phyloP scores from a whole-genome alignment of 495 filamentous ascomycete species.

The Echria macrotheca region DNA sequence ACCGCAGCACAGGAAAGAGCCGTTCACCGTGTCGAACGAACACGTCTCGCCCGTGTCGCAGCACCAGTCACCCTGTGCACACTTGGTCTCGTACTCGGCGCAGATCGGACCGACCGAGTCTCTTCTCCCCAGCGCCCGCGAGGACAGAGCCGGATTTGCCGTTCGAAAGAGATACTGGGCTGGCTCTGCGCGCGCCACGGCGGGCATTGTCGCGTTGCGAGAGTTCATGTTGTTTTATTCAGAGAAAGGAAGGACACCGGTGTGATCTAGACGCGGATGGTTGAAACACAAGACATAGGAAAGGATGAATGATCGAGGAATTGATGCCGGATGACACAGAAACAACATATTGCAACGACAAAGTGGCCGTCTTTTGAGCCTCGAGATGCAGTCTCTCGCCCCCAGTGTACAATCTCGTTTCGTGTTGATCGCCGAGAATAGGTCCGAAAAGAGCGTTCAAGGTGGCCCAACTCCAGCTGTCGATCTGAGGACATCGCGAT shows the following conservation, averaged over 20 bases:
- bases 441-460: background rate
- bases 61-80: conserved; percentile 9
- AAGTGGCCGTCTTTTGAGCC: background rate
- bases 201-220: background rate
- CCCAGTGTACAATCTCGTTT: conserved; percentile 1
- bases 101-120: conserved; percentile 5
- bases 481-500: background rate
- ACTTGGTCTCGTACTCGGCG: conserved; percentile 5
- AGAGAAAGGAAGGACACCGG: background rate
- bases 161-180: conserved; percentile 1
- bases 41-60: conserved; percentile 6
- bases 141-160: background rate
- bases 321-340: background rate
- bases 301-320: background rate
- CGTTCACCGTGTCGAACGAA: conserved; percentile 3
- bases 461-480: background rate
- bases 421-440: background rate
- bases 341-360: background rate
- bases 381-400: background rate
- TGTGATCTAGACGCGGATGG: background rate
- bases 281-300: conserved; percentile 1
- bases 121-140: background rate
- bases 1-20: conserved; percentile 1
- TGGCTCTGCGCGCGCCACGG: background rate
- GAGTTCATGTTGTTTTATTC: background rate